A percentile compares a stretch with the other conserved stretches of the same genome.
Evolutionary conservation across 176 grass and related monocot species (phyloP).

Genomic region (Chloris gayana): DNA sequence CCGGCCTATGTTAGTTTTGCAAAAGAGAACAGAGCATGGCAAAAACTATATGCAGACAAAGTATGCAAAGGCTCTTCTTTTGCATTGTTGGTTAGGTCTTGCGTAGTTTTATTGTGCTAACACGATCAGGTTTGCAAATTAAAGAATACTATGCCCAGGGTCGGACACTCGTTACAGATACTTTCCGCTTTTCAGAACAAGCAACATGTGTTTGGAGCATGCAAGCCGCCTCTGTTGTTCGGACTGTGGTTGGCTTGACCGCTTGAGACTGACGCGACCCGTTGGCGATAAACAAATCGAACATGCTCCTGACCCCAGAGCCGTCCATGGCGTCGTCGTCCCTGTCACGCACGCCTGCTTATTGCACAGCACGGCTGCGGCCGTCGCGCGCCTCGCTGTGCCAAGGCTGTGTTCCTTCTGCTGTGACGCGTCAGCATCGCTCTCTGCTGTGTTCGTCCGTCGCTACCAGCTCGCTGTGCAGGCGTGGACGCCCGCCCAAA

Average conservation of each 20-base stretch:
- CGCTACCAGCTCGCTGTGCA: neutral
- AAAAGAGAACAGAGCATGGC: neutral
- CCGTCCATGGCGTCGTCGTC: neutral
- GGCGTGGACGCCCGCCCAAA: neutral
- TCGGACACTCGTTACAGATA: neutral
- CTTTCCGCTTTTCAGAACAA: neutral
- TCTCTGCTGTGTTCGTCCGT: neutral
- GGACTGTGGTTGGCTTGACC: neutral
- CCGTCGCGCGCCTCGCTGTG: neutral
- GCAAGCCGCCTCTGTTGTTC: no score
- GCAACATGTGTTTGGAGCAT: neutral
- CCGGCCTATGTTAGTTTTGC: slow-evolving; percentile 40
- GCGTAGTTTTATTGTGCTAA: neutral
- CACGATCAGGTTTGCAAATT: neutral
- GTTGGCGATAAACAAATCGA: neutral
- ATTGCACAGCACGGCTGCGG: neutral
- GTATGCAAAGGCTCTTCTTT: neutral
- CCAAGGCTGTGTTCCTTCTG: no score
- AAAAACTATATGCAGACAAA: neutral
- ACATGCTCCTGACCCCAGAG: neutral
- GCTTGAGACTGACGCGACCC: neutral
- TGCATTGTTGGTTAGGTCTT: neutral
- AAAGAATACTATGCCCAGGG: slow-evolving; percentile 9
- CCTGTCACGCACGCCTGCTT: neutral
- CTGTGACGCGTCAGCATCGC: neutral